Percentiles rank a stretch among this genome's conserved stretches.
These are phyloP conservation scores for Ceratocystis variospora DNA, from an alignment of 2,329 filamentous ascomycete genomes.

Conservation along the genomic window DNA sequence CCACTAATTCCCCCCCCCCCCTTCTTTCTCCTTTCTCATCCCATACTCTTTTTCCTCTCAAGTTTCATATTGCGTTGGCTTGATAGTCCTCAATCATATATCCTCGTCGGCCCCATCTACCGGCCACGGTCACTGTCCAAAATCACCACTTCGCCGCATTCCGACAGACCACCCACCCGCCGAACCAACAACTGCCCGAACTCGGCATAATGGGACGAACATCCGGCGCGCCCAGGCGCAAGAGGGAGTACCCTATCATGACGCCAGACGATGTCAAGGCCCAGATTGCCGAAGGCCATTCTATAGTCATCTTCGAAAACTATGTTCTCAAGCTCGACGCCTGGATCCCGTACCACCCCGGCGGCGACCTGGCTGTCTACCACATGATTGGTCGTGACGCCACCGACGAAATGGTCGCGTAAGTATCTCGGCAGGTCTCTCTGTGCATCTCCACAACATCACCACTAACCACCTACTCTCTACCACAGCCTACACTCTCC, in stretches of 20 bases:
- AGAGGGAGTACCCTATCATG: conserved; percentile 28
- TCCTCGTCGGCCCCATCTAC: not conserved
- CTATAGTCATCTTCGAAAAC: conserved; percentile 67
- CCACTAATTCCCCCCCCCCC: too few relatives aligned
- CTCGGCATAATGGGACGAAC: conserved; percentile 4
- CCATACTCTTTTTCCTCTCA: not conserved
- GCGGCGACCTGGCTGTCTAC: conserved; percentile 76
- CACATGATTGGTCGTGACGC: conserved; percentile 93
- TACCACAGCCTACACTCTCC: conserved; percentile 59
- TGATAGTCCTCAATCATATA: not conserved
- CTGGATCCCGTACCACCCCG: conserved; percentile 82
- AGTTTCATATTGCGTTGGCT: not conserved
- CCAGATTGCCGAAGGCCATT: conserved; percentile 67
- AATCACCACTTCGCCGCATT: too few relatives aligned
- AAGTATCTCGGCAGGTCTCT: conserved; percentile 27
- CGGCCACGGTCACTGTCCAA: not conserved
- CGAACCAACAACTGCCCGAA: not conserved
- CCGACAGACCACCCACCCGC: not conserved
- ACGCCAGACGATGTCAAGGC: conserved; percentile 41
- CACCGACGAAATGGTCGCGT: conserved; percentile 88
- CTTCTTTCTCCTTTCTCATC: not conserved
- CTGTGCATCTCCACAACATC: conserved; percentile 13
- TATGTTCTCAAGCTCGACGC: conserved; percentile 76
- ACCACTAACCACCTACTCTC: conserved; percentile 9
- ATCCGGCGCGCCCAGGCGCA: conserved; percentile 17